Percentiles rank a stretch among this genome's conserved stretches.
phyloP scores from a whole-genome alignment of 179 eudicot genomes.

The Gypsophila paniculata region DNA sequence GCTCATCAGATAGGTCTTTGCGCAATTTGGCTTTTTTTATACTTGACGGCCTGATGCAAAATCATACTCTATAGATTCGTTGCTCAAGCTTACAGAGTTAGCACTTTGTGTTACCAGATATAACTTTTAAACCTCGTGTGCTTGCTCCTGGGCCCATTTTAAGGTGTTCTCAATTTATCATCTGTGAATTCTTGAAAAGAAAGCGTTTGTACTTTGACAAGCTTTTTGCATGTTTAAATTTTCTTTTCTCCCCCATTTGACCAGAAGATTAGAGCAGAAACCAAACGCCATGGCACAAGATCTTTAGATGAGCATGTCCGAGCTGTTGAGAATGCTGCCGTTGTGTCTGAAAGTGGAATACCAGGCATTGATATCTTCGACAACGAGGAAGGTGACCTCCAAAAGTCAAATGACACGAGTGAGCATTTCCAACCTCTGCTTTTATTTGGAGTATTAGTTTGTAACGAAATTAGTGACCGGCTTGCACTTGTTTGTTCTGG shows the following conservation, averaged over 20 bases:
- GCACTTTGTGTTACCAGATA: too few relatives aligned
- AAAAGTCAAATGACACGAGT: slow-evolving; percentile 70
- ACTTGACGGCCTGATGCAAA: too few relatives aligned
- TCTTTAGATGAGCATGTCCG: slow-evolving; percentile 24
- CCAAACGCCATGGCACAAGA: slow-evolving; percentile 24
- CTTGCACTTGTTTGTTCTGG: too few relatives aligned
- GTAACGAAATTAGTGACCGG: too few relatives aligned
- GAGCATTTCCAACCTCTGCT: slow-evolving; percentile 29
- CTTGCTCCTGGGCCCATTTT: not conserved
- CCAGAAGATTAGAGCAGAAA: slow-evolving; percentile 46
- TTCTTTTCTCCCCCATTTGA: slow-evolving; percentile 16
- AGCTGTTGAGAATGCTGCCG: slow-evolving; percentile 20
- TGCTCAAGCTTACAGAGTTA: too few relatives aligned
- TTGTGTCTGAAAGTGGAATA: slow-evolving; percentile 29
- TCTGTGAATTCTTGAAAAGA: not conserved
- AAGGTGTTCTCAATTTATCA: too few relatives aligned
- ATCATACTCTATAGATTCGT: not conserved
- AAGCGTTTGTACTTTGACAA: not conserved
- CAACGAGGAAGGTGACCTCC: slow-evolving; percentile 58
- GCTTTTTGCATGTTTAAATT: not conserved
- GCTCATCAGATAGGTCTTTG: slow-evolving; percentile 58
- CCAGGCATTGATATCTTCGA: slow-evolving; percentile 71
- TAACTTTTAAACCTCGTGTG: not conserved
- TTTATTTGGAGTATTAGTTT: not conserved
- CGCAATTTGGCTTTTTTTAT: not conserved